Base-by-base conservation (phyloP, 257 asterid genomes). In the Eucommia ulmoides region DNA sequence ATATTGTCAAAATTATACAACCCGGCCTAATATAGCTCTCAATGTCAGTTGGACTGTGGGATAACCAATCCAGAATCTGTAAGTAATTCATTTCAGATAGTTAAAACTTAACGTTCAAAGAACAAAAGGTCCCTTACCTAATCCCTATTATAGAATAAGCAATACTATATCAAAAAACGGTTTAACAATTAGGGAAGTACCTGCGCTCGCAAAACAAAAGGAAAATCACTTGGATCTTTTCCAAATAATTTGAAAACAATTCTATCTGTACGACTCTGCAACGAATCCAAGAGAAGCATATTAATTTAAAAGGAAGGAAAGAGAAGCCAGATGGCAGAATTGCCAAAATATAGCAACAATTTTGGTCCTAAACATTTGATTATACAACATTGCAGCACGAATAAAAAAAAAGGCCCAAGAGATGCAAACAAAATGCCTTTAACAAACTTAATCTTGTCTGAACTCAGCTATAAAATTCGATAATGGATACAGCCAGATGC, bases 11-110 rank as follows among this genome's bases (percentile, higher is more conserved):
- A 58, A 83, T 61, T 63, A 86, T 65, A 59, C 96, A 86, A 63
- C 96, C 96, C 49, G 94, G 96, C 53, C 89, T 74, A 59, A 86
- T 86, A 68, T 86, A 83, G 87, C 96, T 80, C 64, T 86, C 96
- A 55, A 86, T 83, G 75, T 83, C 96, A 41, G 74, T 63, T 49
- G 94, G 96, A 70, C 94, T 83, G 60, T 78, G 77, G 62, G 94
- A 70, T 62, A 86, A 61, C 96, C 96, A 86, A 65, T 86, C 88
- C 69, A 80, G 80, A 64, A 86, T 86, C 96, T 86, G 93, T 35
- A 63, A 65, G 56, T 66, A 51, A 48, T 62, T 6, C 48, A 60
- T 50, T 50, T 35, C 19, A 55, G 23, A 61, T 22, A 35, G 52
- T 38, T 19, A 59, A 56, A 57, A n/a, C n/a, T n/a, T n/a, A n/a